These are phyloP conservation scores for Endoconidiophora polonica DNA, from an alignment of 2,329 filamentous ascomycete genomes.

Conservation along the genomic window DNA sequence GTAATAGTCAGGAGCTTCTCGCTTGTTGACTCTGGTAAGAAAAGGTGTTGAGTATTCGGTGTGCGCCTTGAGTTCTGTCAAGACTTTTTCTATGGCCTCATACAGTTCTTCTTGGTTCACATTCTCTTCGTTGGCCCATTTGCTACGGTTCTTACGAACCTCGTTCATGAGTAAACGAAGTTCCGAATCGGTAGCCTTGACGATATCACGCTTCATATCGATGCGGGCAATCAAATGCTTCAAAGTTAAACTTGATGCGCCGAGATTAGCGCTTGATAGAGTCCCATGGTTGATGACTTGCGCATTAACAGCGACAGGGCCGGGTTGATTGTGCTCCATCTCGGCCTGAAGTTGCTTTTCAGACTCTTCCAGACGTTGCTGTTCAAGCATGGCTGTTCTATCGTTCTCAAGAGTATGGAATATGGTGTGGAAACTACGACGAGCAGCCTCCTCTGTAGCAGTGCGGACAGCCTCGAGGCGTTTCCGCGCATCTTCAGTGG, in stretches of 20 bases:
- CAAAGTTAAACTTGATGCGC: slow-evolving; percentile 84
- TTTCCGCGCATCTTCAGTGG: slow-evolving; percentile 77
- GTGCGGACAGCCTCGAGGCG: slow-evolving; percentile 84
- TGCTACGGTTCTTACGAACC: slow-evolving; percentile 92
- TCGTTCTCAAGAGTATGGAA: slow-evolving; percentile 95
- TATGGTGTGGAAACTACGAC: slow-evolving; percentile 77
- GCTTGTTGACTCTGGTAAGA: slow-evolving; percentile 83
- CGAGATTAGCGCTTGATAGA: slow-evolving; percentile 82
- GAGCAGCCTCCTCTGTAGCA: slow-evolving; percentile 76
- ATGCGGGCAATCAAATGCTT: slow-evolving; percentile 96
- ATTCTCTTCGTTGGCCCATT: slow-evolving; percentile 97
- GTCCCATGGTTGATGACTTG: slow-evolving; percentile 37
- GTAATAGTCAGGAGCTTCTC: slow-evolving; percentile 92
- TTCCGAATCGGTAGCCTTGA: slow-evolving; percentile 83
- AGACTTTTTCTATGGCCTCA: slow-evolving; percentile 87
- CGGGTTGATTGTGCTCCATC: slow-evolving; percentile 53
- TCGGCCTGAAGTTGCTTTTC: slow-evolving; percentile 93
- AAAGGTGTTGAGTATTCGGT: slow-evolving; percentile 97
- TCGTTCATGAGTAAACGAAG: slow-evolving; percentile 88
- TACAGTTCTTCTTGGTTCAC: slow-evolving; percentile 96
- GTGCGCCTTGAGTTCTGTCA: slow-evolving; percentile 92
- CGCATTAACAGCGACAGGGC: slow-evolving; percentile 37
- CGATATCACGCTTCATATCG: slow-evolving; percentile 78
- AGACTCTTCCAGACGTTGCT: slow-evolving; percentile 90
- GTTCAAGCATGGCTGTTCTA: slow-evolving; percentile 88